Evolutionary conservation across 495 filamentous ascomycete species (phyloP).

Genomic region (Achaetomiella virescens): DNA sequence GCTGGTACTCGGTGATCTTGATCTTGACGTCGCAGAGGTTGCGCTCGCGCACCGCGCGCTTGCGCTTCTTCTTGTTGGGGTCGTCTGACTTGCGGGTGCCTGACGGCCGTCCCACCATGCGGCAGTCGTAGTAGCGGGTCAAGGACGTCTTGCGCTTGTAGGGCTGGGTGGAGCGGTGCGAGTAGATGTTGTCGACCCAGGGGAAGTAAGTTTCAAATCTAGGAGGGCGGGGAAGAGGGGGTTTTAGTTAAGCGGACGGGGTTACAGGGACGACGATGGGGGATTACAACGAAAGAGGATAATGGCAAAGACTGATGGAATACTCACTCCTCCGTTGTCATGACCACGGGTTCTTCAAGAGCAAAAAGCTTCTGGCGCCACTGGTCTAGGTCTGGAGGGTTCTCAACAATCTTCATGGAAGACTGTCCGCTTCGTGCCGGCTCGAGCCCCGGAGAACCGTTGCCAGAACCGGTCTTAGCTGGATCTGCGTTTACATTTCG

Average conservation of each 20-base stretch:
- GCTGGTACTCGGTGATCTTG: slow-evolving; percentile 80
- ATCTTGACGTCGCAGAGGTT: slow-evolving; percentile 90
- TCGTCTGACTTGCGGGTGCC: slow-evolving; percentile 81
- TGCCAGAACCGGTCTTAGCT: too few relatives aligned
- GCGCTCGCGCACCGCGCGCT: slow-evolving; percentile 66
- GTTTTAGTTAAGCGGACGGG: neutral
- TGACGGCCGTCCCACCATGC: slow-evolving; percentile 76
- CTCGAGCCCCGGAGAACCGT: neutral
- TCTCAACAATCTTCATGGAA: slow-evolving; percentile 51
- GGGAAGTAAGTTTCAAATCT: slow-evolving; percentile 87
- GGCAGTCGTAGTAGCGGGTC: slow-evolving; percentile 87
- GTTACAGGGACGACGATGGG: neutral
- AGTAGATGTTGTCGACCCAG: slow-evolving; percentile 88
- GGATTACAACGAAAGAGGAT: neutral
- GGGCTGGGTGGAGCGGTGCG: slow-evolving; percentile 77
- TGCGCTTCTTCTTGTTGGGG: slow-evolving; percentile 84
- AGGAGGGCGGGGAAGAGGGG: neutral
- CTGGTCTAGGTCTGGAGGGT: slow-evolving; percentile 62
- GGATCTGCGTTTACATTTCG: neutral
- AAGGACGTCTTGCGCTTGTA: slow-evolving; percentile 82
- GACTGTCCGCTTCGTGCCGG: slow-evolving; percentile 30
- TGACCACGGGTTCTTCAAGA: slow-evolving; percentile 64
- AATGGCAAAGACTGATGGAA: neutral
- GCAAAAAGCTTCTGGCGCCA: slow-evolving; percentile 77
- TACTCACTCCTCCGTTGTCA: slow-evolving; percentile 75